A percentile compares a stretch with the other conserved stretches of the same genome.
Conservation (phyloP, 2,329 filamentous ascomycete genomes). For the Aspergillus fructus region DNA sequence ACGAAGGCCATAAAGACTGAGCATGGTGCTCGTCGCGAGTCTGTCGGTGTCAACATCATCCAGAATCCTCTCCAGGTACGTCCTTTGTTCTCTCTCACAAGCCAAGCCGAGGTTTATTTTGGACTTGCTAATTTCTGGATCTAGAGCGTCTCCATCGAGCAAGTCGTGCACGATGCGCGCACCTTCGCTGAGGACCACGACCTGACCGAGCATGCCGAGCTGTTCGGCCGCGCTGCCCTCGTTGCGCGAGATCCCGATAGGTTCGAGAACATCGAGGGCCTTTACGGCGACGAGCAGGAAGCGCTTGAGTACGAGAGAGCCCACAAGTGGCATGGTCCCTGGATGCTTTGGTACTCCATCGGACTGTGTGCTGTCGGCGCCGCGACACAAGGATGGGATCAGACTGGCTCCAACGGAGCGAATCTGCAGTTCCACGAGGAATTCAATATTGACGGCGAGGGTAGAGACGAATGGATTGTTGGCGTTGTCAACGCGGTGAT, state of each 20-base stretch:
- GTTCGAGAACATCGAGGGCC: conserved; percentile 32
- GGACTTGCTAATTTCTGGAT: no score
- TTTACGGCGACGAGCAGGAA: conserved; percentile 43
- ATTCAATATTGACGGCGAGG: conserved; percentile 42
- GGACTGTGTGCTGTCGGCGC: conserved; percentile 50
- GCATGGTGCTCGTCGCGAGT: conserved; percentile 32
- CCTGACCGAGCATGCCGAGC: conserved; percentile 37
- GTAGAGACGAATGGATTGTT: conserved; percentile 55
- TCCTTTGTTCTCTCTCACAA: neutral
- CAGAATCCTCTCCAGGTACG: conserved; percentile 48
- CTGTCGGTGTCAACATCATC: conserved; percentile 48
- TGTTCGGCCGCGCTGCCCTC: conserved; percentile 38
- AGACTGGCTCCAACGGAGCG: conserved; percentile 54
- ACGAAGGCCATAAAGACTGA: neutral
- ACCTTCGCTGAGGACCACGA: conserved; percentile 28
- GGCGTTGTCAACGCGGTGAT: conserved; percentile 63
- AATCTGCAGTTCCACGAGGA: conserved; percentile 50
- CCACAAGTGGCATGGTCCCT: conserved; percentile 50
- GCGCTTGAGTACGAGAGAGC: conserved; percentile 45
- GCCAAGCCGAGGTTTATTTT: no score
- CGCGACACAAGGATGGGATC: conserved; percentile 53
- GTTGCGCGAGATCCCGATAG: conserved; percentile 30
- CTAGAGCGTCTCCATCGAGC: conserved; percentile 32
- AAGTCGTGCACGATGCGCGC: conserved; percentile 33
- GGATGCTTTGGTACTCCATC: conserved; percentile 48